A percentile compares a stretch with the other conserved stretches of the same genome.
Evolutionary conservation across 192 early-diverging fungal species (phyloP).

Genomic region (Gigaspora rosea): DNA sequence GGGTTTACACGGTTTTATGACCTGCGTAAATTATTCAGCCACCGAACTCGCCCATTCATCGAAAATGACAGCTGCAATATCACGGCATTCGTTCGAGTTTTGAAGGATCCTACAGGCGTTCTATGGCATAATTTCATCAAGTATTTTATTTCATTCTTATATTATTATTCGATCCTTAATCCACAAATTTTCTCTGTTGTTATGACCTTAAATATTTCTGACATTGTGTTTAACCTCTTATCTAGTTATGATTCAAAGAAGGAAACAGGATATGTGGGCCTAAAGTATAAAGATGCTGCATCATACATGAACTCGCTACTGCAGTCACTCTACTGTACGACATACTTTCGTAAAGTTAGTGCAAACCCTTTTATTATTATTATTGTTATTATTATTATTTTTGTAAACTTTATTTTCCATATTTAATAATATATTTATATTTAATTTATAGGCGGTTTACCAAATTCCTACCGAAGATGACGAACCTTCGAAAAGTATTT

Average conservation of each 20-base stretch:
- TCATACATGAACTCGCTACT: slow-evolving; percentile 99
- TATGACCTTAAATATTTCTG: slow-evolving; percentile 22
- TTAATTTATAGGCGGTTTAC: slow-evolving; percentile 63
- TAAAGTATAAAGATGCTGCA: slow-evolving; percentile 96
- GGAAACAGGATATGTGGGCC: slow-evolving; percentile 88
- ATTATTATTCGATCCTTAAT: slow-evolving; percentile 6
- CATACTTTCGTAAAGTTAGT: slow-evolving; percentile 79
- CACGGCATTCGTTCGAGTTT: slow-evolving; percentile 70
- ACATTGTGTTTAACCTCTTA: slow-evolving; percentile 29
- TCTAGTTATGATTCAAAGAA: slow-evolving; percentile 85
- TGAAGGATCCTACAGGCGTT: slow-evolving; percentile 87
- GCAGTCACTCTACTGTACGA: slow-evolving; percentile 94
- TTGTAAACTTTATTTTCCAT: not conserved
- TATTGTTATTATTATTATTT: no score
- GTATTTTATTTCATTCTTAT: slow-evolving; percentile 44
- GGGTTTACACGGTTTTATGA: slow-evolving; percentile 85
- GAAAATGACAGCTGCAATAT: slow-evolving; percentile 68
- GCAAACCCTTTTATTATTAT: no score
- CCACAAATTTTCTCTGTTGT: not conserved
- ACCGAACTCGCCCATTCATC: slow-evolving; percentile 59
- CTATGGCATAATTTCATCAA: slow-evolving; percentile 94
- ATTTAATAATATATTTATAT: not conserved
- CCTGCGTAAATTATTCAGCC: slow-evolving; percentile 45
- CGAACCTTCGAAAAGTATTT: slow-evolving; percentile 82
- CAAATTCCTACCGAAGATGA: slow-evolving; percentile 91